A percentile compares a stretch with the other conserved stretches of the same genome.
These are phyloP conservation scores for Labyrinthula sp. DNA, from an alignment of 352 stramenopile genomes.

Conservation along the genomic window DNA sequence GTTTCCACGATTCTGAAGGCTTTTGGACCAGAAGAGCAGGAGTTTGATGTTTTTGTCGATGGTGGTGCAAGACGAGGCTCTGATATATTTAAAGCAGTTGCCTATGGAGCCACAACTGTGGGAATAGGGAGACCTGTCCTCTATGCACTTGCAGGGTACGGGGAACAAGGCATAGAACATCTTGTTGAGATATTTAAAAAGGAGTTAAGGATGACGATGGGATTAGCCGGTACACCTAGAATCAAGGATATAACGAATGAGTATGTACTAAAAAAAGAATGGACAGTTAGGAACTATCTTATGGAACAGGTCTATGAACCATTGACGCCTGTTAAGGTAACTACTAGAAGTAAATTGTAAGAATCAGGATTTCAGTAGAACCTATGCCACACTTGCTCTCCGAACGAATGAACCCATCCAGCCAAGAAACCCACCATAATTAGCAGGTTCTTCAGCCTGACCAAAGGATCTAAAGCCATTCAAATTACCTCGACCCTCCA, in stretches of 20 bases:
- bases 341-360: too few species aligned
- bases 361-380: too few species aligned
- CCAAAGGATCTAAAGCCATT: too few species aligned
- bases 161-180: conserved; percentile 56
- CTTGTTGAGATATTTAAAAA: conserved; percentile 66
- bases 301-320: too few species aligned
- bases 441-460: too few species aligned
- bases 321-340: too few species aligned
- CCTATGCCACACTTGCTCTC: too few species aligned
- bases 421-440: too few species aligned
- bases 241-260: conserved; percentile 32
- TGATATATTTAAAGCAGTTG: conserved; percentile 76
- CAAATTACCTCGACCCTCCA: too few species aligned
- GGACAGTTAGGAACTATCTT: too few species aligned
- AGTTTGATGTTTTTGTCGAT: conserved; percentile 68
- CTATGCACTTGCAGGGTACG: conserved; percentile 67
- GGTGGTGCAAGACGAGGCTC: conserved; percentile 74
- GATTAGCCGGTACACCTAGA: conserved; percentile 39
- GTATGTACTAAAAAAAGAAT: conserved; percentile 11
- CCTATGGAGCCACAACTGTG: conserved; percentile 69
- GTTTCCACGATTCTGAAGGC: conserved; percentile 33
- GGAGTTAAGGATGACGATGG: conserved; percentile 74
- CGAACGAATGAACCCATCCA: too few species aligned
- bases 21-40: conserved; percentile 33
- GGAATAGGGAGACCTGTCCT: conserved; percentile 78